Conservation (phyloP, 306 rosid genomes). For the Morella rubra region DNA sequence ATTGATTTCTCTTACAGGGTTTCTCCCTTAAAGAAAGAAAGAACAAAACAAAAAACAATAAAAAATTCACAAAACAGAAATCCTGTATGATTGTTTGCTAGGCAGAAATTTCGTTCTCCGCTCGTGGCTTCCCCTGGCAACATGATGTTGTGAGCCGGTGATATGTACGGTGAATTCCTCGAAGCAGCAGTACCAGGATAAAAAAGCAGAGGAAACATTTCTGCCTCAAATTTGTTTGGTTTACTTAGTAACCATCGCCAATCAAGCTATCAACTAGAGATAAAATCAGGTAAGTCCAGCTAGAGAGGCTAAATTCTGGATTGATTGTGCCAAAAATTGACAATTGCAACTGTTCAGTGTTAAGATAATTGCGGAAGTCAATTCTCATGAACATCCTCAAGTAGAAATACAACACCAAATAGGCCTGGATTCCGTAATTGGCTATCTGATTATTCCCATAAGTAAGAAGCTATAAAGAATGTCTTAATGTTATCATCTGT, state of each 20-base stretch:
- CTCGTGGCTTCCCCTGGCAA: not conserved
- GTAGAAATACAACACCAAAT: constrained; percentile 8
- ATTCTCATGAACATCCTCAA: constrained; percentile 6
- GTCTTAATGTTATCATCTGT: constrained; percentile 29
- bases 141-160: not conserved
- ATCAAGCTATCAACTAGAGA: not conserved
- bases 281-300: not conserved
- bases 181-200: not conserved
- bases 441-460: constrained; percentile 27
- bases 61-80: too few relatives aligned
- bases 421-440: constrained; percentile 12
- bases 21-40: not conserved
- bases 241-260: not conserved
- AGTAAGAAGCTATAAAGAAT: constrained; percentile 48
- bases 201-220: not conserved
- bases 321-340: not conserved
- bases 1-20: not conserved
- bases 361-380: not conserved
- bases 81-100: not conserved
- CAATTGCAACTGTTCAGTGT: not conserved
- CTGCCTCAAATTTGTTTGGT: not conserved
- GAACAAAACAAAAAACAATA: not conserved
- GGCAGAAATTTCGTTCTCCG: not conserved
- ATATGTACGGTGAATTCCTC: not conserved
- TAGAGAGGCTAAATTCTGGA: not conserved